phyloP scores from a whole-genome alignment of 148 eudicot species.

The Vaccinium corymbosum region DNA sequence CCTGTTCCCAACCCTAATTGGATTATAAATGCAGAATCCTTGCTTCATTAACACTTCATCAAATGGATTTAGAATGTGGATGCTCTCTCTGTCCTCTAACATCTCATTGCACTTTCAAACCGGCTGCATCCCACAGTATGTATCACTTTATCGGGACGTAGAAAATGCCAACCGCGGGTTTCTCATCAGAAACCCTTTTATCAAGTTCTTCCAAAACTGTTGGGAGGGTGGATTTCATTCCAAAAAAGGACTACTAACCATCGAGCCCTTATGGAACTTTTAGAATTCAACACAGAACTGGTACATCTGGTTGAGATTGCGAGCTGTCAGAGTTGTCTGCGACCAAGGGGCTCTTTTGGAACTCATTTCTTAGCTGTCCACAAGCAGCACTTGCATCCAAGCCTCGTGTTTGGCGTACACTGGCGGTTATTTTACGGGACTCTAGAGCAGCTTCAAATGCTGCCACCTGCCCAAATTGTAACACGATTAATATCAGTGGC shows the following conservation, averaged over 20 bases:
- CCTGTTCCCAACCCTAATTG: background rate
- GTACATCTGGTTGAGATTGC: slow-evolving; percentile 33
- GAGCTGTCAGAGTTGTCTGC: slow-evolving; percentile 24
- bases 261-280: background rate
- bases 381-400: slow-evolving; percentile 98
- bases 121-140: background rate
- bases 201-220: background rate
- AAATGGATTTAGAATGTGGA: background rate
- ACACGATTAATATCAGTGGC: background rate
- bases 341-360: slow-evolving; percentile 78
- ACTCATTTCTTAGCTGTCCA: slow-evolving; percentile 88
- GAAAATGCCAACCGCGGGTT: background rate
- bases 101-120: background rate
- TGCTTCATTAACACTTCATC: background rate
- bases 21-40: background rate
- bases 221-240: background rate
- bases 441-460: slow-evolving; percentile 77
- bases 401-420: slow-evolving; percentile 93
- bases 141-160: background rate
- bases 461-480: slow-evolving; percentile 34
- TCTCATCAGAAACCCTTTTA: background rate
- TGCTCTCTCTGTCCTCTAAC: background rate
- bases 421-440: slow-evolving; percentile 70
- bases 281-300: slow-evolving; percentile 47
- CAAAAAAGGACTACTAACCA: background rate